phyloP scores from a whole-genome alignment of 805 yeast genomes.

The Nakazawaea sp. region DNA sequence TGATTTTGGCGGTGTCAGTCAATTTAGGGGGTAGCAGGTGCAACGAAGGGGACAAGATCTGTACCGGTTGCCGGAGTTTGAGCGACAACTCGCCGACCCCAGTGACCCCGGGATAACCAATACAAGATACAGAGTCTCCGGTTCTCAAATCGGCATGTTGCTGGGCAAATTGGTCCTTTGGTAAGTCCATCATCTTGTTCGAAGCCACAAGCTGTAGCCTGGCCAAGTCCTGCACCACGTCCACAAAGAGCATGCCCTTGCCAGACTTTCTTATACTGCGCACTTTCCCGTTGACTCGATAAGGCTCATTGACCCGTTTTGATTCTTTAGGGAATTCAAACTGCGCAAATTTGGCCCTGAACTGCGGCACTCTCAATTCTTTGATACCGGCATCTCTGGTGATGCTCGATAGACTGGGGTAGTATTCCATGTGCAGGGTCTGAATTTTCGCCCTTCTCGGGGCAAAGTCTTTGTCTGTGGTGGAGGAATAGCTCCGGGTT shows the following conservation, averaged over 20 bases:
- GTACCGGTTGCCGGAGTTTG: constrained; percentile 42
- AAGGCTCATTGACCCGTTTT: constrained; percentile 17
- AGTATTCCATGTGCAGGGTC: constrained; percentile 10
- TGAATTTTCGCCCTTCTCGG: constrained; percentile 1
- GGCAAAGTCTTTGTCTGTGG: too few species aligned
- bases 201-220: constrained; percentile 59
- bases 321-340: constrained; percentile 17
- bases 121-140: constrained; percentile 66
- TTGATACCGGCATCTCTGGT: neutral
- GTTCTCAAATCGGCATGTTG: constrained; percentile 40
- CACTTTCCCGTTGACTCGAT: constrained; percentile 50
- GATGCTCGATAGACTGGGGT: neutral
- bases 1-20: constrained; percentile 46
- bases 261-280: constrained; percentile 56
- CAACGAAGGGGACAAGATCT: constrained; percentile 60
- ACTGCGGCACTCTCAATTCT: constrained; percentile 29
- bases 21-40: constrained; percentile 64
- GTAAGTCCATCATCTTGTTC: constrained; percentile 36
- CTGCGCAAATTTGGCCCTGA: constrained; percentile 23
- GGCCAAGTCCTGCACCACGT: constrained; percentile 51
- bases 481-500: too few species aligned
- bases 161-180: constrained; percentile 33
- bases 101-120: constrained; percentile 71
- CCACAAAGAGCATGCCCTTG: constrained; percentile 62
- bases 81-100: constrained; percentile 75